These are phyloP conservation scores for Fagopyrum tataricum DNA, from an alignment of 148 eudicot species.

Conservation along the genomic window DNA sequence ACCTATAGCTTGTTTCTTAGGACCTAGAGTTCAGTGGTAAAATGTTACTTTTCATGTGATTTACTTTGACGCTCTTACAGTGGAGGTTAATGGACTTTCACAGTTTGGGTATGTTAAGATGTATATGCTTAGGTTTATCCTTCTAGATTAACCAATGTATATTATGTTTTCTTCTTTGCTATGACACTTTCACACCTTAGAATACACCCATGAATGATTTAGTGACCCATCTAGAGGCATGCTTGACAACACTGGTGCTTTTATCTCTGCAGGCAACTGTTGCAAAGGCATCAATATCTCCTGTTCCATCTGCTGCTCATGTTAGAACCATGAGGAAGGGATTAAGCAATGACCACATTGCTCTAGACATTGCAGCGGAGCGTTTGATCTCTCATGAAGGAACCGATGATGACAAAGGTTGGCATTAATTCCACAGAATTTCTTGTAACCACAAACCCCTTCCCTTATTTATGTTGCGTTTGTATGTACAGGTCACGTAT, in stretches of 20 bases:
- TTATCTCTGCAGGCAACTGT: slow-evolving; percentile 49
- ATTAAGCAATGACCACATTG: slow-evolving; percentile 85
- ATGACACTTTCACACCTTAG: neutral
- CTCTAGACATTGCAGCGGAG: slow-evolving; percentile 78
- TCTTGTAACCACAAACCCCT: neutral
- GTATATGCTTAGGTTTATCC: neutral
- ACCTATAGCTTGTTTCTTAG: slow-evolving; percentile 1
- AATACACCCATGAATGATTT: neutral
- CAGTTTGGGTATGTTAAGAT: neutral
- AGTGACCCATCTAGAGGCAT: neutral
- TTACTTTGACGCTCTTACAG: neutral
- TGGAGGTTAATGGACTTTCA: neutral
- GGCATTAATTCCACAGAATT: neutral
- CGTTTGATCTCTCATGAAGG: slow-evolving; percentile 53
- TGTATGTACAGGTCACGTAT: slow-evolving; percentile 65
- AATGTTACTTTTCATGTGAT: neutral
- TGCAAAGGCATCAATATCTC: slow-evolving; percentile 49
- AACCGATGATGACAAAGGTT: slow-evolving; percentile 82
- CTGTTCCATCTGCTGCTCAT: slow-evolving; percentile 68
- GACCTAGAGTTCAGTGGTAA: neutral
- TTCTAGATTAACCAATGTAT: neutral
- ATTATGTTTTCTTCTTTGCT: neutral
- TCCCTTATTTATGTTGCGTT: slow-evolving; percentile 9
- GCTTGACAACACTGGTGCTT: neutral
- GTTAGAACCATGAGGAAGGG: slow-evolving; percentile 72